These are phyloP conservation scores for Fusarium ramigenum DNA, from an alignment of 2,329 filamentous ascomycete genomes.

Conservation along the genomic window DNA sequence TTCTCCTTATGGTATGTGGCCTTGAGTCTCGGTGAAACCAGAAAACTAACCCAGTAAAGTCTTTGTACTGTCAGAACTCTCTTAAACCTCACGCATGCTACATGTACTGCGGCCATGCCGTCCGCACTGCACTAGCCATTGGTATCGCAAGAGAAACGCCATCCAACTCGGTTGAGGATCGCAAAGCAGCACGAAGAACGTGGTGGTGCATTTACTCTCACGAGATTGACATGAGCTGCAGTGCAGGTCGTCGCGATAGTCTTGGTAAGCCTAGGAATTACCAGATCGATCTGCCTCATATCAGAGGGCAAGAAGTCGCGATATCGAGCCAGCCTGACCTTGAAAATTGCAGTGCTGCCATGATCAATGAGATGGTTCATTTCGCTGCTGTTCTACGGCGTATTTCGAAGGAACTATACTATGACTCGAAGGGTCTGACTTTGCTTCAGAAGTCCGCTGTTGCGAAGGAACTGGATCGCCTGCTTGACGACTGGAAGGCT, in stretches of 20 bases:
- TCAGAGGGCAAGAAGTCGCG: neutral
- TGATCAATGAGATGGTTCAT: slow-evolving; percentile 6
- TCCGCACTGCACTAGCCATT: neutral
- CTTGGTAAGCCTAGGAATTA: slow-evolving; percentile 8
- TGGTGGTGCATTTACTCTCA: slow-evolving; percentile 21
- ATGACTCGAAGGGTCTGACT: neutral
- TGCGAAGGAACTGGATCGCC: neutral
- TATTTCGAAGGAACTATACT: neutral
- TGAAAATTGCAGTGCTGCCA: neutral
- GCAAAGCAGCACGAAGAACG: neutral
- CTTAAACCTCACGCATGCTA: slow-evolving; percentile 1
- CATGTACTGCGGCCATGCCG: neutral
- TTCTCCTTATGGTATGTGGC: neutral
- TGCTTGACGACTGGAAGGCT: neutral
- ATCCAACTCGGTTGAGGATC: neutral
- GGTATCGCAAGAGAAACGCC: neutral
- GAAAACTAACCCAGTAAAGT: neutral
- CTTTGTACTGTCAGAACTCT: slow-evolving; percentile 1
- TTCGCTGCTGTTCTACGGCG: neutral
- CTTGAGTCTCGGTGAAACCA: accelerated
- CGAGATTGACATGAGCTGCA: slow-evolving; percentile 16
- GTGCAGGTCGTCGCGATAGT: slow-evolving; percentile 8
- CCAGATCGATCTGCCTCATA: neutral
- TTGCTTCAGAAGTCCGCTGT: neutral
- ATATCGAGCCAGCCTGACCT: neutral